Evolutionary conservation across 257 asterid genomes (phyloP).

Genomic region (Solanum piurae): DNA sequence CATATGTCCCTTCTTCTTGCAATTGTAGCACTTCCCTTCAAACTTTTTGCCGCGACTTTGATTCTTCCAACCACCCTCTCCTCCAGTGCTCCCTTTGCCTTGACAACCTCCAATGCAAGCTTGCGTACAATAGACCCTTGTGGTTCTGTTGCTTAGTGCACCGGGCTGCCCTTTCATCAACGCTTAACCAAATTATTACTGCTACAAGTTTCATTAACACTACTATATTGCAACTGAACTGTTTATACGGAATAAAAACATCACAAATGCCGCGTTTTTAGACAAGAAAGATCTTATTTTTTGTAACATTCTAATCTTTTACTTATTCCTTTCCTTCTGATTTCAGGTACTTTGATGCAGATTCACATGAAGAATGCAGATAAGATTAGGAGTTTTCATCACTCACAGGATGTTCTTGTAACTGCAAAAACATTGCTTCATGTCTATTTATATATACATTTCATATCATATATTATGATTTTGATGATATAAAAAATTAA

Average conservation of each 20-base stretch:
- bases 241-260: neutral
- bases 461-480: too few relatives aligned
- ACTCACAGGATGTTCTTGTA: neutral
- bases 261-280: neutral
- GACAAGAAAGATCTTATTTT: neutral
- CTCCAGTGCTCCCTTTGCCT: too few relatives aligned
- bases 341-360: neutral
- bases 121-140: too few relatives aligned
- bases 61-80: too few relatives aligned
- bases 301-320: neutral
- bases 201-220: neutral
- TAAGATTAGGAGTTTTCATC: neutral
- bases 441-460: neutral
- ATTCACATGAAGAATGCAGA: neutral
- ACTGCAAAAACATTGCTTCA: neutral
- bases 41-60: too few relatives aligned
- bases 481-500: too few relatives aligned
- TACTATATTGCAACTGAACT: neutral
- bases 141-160: too few relatives aligned
- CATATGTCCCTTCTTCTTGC: too few relatives aligned
- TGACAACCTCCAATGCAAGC: too few relatives aligned
- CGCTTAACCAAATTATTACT: neutral
- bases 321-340: neutral
- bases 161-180: too few relatives aligned
- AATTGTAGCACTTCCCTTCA: too few relatives aligned